phyloP scores from a whole-genome alignment of 768 basidiomycete genomes.

The Polyporus arcularius region DNA sequence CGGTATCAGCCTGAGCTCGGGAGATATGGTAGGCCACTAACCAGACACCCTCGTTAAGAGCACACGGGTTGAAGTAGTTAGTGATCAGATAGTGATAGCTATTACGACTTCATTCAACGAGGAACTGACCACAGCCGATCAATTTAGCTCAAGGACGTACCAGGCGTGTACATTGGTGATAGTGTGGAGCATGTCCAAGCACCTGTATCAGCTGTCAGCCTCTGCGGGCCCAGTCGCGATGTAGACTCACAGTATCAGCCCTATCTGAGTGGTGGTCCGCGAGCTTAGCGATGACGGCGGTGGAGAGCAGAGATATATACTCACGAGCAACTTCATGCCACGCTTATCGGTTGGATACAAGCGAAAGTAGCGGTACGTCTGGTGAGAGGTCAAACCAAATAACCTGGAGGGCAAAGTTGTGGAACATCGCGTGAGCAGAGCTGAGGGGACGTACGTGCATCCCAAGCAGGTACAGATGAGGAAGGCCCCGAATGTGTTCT shows the following conservation, averaged over 20 bases:
- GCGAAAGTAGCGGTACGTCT: not conserved
- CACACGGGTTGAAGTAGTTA: constrained; percentile 1
- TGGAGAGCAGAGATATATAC: not conserved
- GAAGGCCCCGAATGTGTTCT: not conserved
- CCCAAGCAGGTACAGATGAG: not conserved
- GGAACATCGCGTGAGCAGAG: not conserved
- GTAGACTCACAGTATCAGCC: too few species aligned
- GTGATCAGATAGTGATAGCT: constrained; percentile 1
- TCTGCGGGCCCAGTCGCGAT: too few species aligned
- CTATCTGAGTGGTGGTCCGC: too few species aligned
- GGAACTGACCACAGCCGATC: not conserved
- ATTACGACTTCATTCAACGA: too few species aligned
- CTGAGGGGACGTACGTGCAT: too few species aligned
- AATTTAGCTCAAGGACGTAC: not conserved
- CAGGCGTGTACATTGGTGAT: not conserved
- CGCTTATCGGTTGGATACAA: not conserved
- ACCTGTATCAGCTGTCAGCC: too few species aligned
- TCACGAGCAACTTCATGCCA: not conserved
- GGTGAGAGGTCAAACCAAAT: not conserved
- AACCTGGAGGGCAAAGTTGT: not conserved
- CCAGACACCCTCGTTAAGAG: too few species aligned
- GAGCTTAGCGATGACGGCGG: too few species aligned
- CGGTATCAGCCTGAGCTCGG: too few species aligned
- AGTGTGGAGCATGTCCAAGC: too few species aligned
- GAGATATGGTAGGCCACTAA: too few species aligned